Evolutionary conservation across 106 monocot genomes (phyloP), one percentile per base, ranked within the genome.

Genomic region (Dendrobium nobile): DNA sequence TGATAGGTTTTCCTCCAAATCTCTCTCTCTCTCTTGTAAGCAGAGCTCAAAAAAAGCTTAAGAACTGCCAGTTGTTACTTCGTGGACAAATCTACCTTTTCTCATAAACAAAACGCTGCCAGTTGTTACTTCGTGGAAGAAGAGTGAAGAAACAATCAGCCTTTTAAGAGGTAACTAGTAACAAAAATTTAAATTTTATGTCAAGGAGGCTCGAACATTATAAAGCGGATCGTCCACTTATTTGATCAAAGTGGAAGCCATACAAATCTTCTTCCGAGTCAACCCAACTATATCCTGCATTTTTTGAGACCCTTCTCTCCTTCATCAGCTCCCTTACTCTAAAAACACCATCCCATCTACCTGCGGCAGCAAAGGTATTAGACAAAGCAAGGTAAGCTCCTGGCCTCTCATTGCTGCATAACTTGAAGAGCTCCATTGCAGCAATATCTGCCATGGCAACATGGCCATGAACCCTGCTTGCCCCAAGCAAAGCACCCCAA

Each of bases 371-470:
- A 64, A 91, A 88, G 4, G 89, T 84, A 61, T 99, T 95, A 2
- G 99, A 95, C 47, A 99, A 79, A 68, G 99, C 91, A 84, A 99
- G 79, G 81, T 99, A 99, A 70, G 99, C 92, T 27, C 99, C 99
- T 3, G 99, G 91, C 22, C 95, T 93, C 55, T 81, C 78, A 26
- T 80, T 59, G 74, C 58, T 77, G 11, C 80, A 84, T 85, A 88
- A 67, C 81, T 91, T 79, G 61, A 99, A 93, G 16, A 95, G 79
- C 84, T 95, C 92, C 47, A 84, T 84, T 7, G 95, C 88, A 20
- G 98, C 98, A 79, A 88, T 73, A 42, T 82, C 81, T 10, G 99
- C 95, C 87, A 95, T 86, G n/a, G 88, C 82, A 20, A 88, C 77
- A 80, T 99, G 84, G 27, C 93, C 93, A 80, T 95, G 90, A 37